Evolutionary conservation across 129 eudicot species (phyloP).

Genomic region (Tagetes patula): DNA sequence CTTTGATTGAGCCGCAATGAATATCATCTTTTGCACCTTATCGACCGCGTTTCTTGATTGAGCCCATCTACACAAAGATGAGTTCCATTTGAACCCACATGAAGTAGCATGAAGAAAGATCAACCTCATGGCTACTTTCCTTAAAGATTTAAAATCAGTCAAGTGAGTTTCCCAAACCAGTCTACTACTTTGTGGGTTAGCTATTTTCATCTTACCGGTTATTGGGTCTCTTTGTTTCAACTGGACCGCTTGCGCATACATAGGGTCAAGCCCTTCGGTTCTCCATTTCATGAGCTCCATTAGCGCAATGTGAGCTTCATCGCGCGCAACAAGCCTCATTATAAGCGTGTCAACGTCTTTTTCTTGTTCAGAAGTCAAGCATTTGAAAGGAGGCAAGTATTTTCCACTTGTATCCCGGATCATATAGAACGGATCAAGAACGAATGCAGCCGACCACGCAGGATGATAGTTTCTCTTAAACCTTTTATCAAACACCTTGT

Average conservation of each 20-base stretch:
- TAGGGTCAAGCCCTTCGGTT: slow-evolving; percentile 91
- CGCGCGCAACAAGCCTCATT: slow-evolving; percentile 77
- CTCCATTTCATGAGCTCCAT: slow-evolving; percentile 99
- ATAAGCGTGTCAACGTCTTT: slow-evolving; percentile 87
- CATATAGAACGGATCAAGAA: slow-evolving; percentile 82
- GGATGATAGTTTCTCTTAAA: slow-evolving; percentile 89
- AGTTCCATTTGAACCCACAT: slow-evolving; percentile 68
- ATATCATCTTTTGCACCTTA: slow-evolving; percentile 81
- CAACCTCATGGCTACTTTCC: slow-evolving; percentile 85
- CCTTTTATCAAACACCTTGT: slow-evolving; percentile 65
- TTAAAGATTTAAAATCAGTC: slow-evolving; percentile 69
- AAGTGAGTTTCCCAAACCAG: slow-evolving; percentile 94
- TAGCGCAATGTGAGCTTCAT: slow-evolving; percentile 83
- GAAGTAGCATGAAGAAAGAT: slow-evolving; percentile 94
- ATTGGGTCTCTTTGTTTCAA: slow-evolving; percentile 77
- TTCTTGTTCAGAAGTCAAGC: slow-evolving; percentile 76
- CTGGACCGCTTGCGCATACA: slow-evolving; percentile 95
- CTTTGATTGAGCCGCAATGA: slow-evolving; percentile 82
- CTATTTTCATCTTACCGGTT: slow-evolving; percentile 82
- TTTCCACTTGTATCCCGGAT: slow-evolving; percentile 78
- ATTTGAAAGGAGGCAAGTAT: slow-evolving; percentile 91
- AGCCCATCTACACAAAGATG: slow-evolving; percentile 58
- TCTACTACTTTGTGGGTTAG: slow-evolving; percentile 94
- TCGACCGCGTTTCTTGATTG: slow-evolving; percentile 71
- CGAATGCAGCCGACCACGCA: slow-evolving; percentile 93